Base-by-base conservation (phyloP, 192 early-diverging fungal species). In the Entomortierella parvispora region DNA sequence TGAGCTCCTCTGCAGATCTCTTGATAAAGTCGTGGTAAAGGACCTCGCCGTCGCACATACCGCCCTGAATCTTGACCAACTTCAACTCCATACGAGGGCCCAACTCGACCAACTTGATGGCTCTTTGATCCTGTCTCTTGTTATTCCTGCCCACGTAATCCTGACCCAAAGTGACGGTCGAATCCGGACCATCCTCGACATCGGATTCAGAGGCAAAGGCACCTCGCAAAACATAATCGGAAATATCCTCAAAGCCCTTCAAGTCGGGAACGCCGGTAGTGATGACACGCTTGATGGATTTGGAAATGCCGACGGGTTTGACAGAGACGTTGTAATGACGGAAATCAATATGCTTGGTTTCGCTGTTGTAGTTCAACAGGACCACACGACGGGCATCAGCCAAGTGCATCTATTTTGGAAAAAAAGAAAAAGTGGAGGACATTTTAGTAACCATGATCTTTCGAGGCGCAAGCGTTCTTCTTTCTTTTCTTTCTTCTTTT, bases 261-360 rank as follows among this genome's bases (percentile, higher is more conserved):
- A 99, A 60, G 67, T 95, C 87, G 0, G 96, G 96, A 29, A 97
- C 69, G 48, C 92, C 84, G 18, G 83, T 83, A 22, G 91, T 85
- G 47, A 99, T 87, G 26, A 98, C 84, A 18, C 88, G 84, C 69
- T 97, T 96, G 53, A 99, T 91, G 29, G 91, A 91, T 86, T 97
- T 97, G 70, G 90, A 91, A 23, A 99, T 86, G 45, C 97, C 97
- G 4, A 92, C 90, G 9, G 90, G 85, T 79, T 95, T 95, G 48
- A 99, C 93, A 11, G 84, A 88, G 55, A 99, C 92, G 50, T 81
- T 83, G 76, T 95, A 99, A 70, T 99, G 97, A n/a, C 97, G 88
- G 71, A 98, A 92, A 77, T 97, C 95, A 45, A 99, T 91, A 51
- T 83, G 77, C 4, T 86, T 89, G 0, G 95, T 95, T 53, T 91